Percentiles rank a stretch among this genome's conserved stretches.
These are phyloP conservation scores for Lecanicillium sp. DNA, from an alignment of 2,329 filamentous ascomycete genomes.

Conservation along the genomic window DNA sequence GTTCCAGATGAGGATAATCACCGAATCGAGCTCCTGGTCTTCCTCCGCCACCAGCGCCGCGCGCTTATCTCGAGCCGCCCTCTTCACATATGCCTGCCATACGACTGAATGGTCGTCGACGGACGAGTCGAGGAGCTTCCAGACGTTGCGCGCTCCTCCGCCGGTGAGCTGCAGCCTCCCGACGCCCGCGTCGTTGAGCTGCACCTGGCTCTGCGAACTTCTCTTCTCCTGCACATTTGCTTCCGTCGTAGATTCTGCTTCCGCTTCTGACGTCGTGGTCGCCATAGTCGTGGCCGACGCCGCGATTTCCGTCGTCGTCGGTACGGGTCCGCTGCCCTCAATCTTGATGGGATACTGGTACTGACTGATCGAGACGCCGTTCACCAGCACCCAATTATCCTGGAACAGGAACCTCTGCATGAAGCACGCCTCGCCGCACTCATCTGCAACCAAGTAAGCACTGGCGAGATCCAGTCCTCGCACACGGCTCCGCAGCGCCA, in stretches of 20 bases:
- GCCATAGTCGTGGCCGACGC: too few species aligned
- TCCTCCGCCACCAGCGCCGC: slow-evolving; percentile 15
- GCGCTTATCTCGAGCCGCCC: slow-evolving; percentile 13
- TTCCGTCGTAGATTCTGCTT: too few species aligned
- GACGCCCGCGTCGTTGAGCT: slow-evolving; percentile 30
- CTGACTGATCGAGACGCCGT: slow-evolving; percentile 39
- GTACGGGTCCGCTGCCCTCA: slow-evolving; percentile 9
- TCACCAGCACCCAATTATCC: slow-evolving; percentile 43
- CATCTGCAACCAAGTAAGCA: slow-evolving; percentile 36
- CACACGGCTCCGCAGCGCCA: slow-evolving; percentile 35
- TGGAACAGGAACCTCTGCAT: slow-evolving; percentile 40
- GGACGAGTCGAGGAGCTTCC: slow-evolving; percentile 36
- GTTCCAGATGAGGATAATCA: slow-evolving; percentile 38
- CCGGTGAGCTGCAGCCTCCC: slow-evolving; percentile 1
- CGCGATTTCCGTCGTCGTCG: slow-evolving; percentile 4
- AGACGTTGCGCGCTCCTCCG: slow-evolving; percentile 27
- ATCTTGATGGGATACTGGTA: slow-evolving; percentile 33
- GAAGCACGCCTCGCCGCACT: slow-evolving; percentile 41
- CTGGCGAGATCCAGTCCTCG: slow-evolving; percentile 34
- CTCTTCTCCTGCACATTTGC: slow-evolving; percentile 9
- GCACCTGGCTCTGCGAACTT: background rate
- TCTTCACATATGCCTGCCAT: slow-evolving; percentile 42
- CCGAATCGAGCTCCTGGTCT: slow-evolving; percentile 29
- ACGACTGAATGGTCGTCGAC: slow-evolving; percentile 31
- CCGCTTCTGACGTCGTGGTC: too few species aligned